Evolutionary conservation across 73 alveolate genomes (phyloP), one percentile per base, ranked within the genome.

Genomic region (Uronychia binucleata): DNA sequence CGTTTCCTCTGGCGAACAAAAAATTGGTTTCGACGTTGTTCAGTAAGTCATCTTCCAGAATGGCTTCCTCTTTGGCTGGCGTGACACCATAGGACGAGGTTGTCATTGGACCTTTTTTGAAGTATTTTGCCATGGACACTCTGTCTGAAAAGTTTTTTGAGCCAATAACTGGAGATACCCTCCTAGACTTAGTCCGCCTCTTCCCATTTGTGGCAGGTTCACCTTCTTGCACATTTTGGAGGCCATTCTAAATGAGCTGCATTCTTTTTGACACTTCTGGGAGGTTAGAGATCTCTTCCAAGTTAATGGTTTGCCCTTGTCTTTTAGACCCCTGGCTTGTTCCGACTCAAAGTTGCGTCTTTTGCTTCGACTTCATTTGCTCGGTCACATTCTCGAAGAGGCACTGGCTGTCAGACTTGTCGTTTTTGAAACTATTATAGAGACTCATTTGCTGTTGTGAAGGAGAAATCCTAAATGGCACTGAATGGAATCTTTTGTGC

Each of bases 1-100:
- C 86, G 8, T 35, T 57, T 0, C 86, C 86, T 27, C 86, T 30
- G 31, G 34, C 58, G 78, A 79, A 79, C 30, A 79, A 26, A 30
- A 79, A 79, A 58, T 79, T 79, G 1, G 57, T 75, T 19, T 75
- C 86, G 28, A 79, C 58, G 34, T 79, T 75, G 28, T 79, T 75
- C 30, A 79, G 34, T 0, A 79, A 28, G 57, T 58, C 31, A 28
- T 79, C 75, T 58, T 79, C 86, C 19, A 79, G 57, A 5, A 46
- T 46, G 19, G 67, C 67, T 46, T 46, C n/a, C 19, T 46, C 5
- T 46, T 46, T 46, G 67, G 67, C 5, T 46, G 19, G 67, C 5
- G 67, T 46, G 67, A 46, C 67, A 11, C 19, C 67, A 46, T n/a
- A n/a, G n/a, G n/a, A n/a, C n/a, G n/a, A n/a, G n/a, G n/a, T n/a